These are phyloP conservation scores for Starmerella floris DNA, from an alignment of 805 yeast species.

Conservation along the genomic window DNA sequence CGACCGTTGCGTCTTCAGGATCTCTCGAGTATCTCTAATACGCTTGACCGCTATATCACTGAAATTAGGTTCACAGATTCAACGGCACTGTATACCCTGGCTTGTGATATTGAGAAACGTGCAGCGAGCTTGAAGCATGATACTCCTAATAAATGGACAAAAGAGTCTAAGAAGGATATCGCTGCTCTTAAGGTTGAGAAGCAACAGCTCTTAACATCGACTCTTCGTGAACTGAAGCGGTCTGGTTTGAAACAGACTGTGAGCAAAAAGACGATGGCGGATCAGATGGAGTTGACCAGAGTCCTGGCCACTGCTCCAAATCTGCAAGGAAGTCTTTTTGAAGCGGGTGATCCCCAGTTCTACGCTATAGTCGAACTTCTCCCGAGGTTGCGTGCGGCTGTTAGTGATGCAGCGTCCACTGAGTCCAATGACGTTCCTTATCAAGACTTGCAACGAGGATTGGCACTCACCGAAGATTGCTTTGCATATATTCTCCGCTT, in stretches of 20 bases:
- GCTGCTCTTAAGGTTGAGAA: conserved; percentile 73
- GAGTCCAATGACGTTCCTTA: conserved; percentile 54
- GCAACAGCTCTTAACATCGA: conserved; percentile 59
- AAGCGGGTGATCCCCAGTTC: conserved; percentile 39
- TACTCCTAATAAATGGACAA: conserved; percentile 59
- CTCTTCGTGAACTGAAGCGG: conserved; percentile 56
- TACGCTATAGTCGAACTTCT: conserved; percentile 63
- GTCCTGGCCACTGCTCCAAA: conserved; percentile 45
- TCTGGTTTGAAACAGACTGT: conserved; percentile 63
- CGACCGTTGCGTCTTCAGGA: conserved; percentile 49
- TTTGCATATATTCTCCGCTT: conserved; percentile 39
- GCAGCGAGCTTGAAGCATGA: conserved; percentile 55
- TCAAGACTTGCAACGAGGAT: conserved; percentile 58
- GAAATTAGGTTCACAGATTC: conserved; percentile 26
- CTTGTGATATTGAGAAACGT: conserved; percentile 41
- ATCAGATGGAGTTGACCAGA: conserved; percentile 48
- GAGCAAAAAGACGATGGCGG: conserved; percentile 49
- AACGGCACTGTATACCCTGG: conserved; percentile 41
- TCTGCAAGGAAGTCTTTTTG: conserved; percentile 24
- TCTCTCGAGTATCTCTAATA: conserved; percentile 36
- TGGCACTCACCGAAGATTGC: conserved; percentile 64
- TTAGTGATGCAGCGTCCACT: conserved; percentile 32
- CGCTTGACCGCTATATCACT: conserved; percentile 39
- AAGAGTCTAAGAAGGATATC: conserved; percentile 58
- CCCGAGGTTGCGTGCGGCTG: conserved; percentile 62